Conservation (phyloP, 78 protist genomes). For the Isochrysis galbana region DNA sequence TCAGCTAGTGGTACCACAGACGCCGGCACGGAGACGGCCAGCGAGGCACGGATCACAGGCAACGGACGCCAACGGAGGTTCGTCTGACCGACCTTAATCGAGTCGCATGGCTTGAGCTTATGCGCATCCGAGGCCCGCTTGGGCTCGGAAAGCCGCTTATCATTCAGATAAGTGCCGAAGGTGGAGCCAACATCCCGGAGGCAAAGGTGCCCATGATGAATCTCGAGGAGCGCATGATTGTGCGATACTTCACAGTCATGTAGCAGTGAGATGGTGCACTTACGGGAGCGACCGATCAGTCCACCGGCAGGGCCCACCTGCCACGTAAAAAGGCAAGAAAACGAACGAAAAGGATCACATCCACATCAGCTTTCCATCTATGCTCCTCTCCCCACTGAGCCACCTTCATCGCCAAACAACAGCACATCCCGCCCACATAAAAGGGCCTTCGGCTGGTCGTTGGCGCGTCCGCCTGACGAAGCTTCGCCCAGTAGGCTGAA, state of each 20-base stretch:
- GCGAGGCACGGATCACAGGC: background rate
- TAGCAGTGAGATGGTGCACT: slow-evolving; percentile 5
- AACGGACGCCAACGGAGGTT: background rate
- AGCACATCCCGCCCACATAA: too few species aligned
- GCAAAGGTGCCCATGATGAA: background rate
- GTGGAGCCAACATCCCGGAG: slow-evolving; percentile 25
- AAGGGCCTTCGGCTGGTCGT: too few species aligned
- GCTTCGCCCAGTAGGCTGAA: too few species aligned
- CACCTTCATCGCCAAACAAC: too few species aligned
- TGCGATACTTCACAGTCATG: slow-evolving; percentile 18
- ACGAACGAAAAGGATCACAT: background rate
- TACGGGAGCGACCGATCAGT: background rate
- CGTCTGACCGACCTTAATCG: slow-evolving; percentile 21
- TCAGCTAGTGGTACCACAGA: too few species aligned
- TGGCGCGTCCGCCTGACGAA: too few species aligned
- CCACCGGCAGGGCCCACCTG: background rate
- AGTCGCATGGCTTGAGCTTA: slow-evolving; percentile 17
- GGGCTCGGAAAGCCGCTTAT: slow-evolving; percentile 20
- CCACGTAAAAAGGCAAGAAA: too few species aligned
- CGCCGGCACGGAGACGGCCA: background rate
- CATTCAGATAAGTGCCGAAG: slow-evolving; percentile 13
- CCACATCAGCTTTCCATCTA: too few species aligned
- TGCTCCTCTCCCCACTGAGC: too few species aligned
- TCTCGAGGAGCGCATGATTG: background rate
- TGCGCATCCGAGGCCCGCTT: slow-evolving; percentile 20